Base-by-base conservation (phyloP, 306 rosid species). In the Casuarina glauca region DNA sequence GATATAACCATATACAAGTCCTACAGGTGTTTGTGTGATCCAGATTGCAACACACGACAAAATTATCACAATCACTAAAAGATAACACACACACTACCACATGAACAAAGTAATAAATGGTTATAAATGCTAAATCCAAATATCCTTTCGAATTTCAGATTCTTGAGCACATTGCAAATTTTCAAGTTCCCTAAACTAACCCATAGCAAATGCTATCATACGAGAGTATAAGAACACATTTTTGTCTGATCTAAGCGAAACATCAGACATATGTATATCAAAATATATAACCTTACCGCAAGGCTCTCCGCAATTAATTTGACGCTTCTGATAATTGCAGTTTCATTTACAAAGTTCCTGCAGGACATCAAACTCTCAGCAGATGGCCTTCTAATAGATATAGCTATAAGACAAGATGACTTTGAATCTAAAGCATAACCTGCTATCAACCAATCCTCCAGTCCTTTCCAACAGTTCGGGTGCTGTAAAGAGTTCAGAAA, bases 221-320 rank as follows among this genome's bases (percentile, higher is more conserved):
- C 11, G n/a, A 61, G 43, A 12, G n/a, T 43, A 13, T 11, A 67
- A 7, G 71, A 3, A 17, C 6, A 17, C 2, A 17, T 67, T 41
- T 67, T 43, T 13, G 20, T 38, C 19, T 38, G 46, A 38, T 38
- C 17, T 15, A 38, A 38, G 2, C 15, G 8, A 38, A 63, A 63
- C 46, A 63, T 38, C 26, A 63, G 42, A 63, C 36, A 38, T 3
- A 46, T 38, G 60, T 38, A 76, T 52, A 42, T 20, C 20, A 72
- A 39, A 43, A 13, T 71, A 79, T 62, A 63, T 72, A 79, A 77
- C 26, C 90, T 84, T 89, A 96, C 98, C 85, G 87, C 99, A 85
- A 96, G 92, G 87, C 96, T 88, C 96, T 93, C 99, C 3, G 98
- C 97, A 82, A 96, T 87, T 80, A 96, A 83, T 85, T 91, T 96